Conservation (phyloP, 2,329 filamentous ascomycete genomes). For the Paracorniculantispora psalliotae region DNA sequence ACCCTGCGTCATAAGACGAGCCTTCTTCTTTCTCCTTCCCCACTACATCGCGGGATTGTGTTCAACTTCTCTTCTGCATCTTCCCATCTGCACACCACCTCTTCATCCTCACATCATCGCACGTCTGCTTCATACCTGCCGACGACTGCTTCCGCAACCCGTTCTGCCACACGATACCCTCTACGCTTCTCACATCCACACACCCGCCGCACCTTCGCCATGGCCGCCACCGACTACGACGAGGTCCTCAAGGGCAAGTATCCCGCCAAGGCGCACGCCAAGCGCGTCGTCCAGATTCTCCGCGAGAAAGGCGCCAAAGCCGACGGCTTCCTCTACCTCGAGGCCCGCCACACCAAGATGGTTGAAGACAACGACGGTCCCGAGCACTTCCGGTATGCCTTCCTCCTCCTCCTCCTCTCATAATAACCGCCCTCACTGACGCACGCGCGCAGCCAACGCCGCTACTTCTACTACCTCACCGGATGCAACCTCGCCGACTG, state of each 20-base stretch:
- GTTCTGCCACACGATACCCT: too few relatives aligned
- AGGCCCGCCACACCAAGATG: constrained; percentile 74
- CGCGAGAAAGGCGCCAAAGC: constrained; percentile 59
- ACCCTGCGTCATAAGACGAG: not conserved
- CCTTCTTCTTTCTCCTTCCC: not conserved
- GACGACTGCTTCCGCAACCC: too few relatives aligned
- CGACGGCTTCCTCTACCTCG: constrained; percentile 75
- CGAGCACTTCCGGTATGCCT: constrained; percentile 66
- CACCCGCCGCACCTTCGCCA: constrained; percentile 17
- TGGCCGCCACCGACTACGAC: constrained; percentile 42
- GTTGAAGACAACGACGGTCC: constrained; percentile 86
- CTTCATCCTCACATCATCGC: not conserved
- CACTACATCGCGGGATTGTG: not conserved
- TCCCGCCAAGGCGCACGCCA: constrained; percentile 83
- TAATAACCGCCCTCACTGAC: not conserved
- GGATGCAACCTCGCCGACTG: constrained; percentile 78
- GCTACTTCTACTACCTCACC: constrained; percentile 92
- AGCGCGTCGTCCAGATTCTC: constrained; percentile 76
- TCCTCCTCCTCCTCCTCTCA: not conserved
- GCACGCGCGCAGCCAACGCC: constrained; percentile 69
- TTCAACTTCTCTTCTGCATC: not conserved
- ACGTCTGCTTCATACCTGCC: not conserved
- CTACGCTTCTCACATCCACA: not conserved
- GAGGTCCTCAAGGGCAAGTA: constrained; percentile 58
- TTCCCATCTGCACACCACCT: not conserved